Evolutionary conservation across 768 basidiomycete species (phyloP), one percentile per base, ranked within the genome.

Genomic region (Botryobasidium botryosum): DNA sequence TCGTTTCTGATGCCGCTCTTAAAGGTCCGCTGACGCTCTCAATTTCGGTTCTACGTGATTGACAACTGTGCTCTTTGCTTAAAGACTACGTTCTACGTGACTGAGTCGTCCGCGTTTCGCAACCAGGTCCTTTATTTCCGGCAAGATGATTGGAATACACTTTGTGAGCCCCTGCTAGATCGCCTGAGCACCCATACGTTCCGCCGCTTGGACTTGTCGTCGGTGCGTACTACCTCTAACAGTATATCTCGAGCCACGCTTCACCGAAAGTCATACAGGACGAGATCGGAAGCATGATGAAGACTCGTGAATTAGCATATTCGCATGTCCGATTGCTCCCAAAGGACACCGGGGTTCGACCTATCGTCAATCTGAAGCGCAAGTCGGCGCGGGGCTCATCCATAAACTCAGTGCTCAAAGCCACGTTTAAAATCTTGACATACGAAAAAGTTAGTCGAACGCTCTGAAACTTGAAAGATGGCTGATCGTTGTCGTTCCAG

Each of bases 341-440:
- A 0, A 99, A 97, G 59, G 91, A 91, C 47, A 84, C 77, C 3
- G 94, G 94, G 0, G 86, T 97, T 2, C 70, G 94, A 25, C 91
- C 91, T 0, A 92, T 97, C 49, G 83, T 94, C 23, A 97, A 99
- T 56, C 65, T 97, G 35, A 70, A 76, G n/a, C 59, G 56, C 10
- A 53, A 52, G 27, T 47, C 56, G 3, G 46, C 50, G 28, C 52
- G 52, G 2, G 64, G 65, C 21, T 68, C 68, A 45, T 87, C 86
- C 1, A 90, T 94, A 62, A 99, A 97, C 57, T 77, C 85, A 54
- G 70, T 86, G 21, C 68, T 97, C 24, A 75, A 80, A 52, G 71
- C 77, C 4, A 74, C 88, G 0, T 94, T 96, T 54, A 74, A 80
- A 41, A 84, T 96, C 41, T 63, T 97, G 40, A 82, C 74, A 0